Base-by-base conservation (phyloP, 805 yeast species). In the Saccharomycopsis sp. region DNA sequence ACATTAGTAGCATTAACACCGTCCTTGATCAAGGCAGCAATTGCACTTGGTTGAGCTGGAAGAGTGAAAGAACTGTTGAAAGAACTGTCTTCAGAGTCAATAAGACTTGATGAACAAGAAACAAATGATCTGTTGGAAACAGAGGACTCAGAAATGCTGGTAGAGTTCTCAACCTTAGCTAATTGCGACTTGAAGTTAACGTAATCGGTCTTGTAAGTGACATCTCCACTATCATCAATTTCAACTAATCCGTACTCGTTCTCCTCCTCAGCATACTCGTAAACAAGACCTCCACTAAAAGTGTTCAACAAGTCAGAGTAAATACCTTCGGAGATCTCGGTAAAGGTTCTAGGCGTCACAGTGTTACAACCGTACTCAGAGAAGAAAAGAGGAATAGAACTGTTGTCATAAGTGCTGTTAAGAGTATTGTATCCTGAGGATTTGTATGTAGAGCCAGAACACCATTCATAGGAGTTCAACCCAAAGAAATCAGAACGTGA, bases 391-490 rank as follows among this genome's bases (percentile, higher is more conserved):
- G 93, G 94, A 59, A 85, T 77, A 1, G 86, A 77, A 57, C 85
- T 77, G 70, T 85, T 81, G 50, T 75, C 65, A 68, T 81, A 81
- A 35, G 84, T 81, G 53, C 80, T 68, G 65, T 84, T 83, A 64
- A 89, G 75, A 17, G 69, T 68, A 52, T 75, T 80, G 71, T 87
- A 92, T 51, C 96, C 97, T 2, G 92, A 83, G 5, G 81, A 72
- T 19, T 72, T 62, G 85, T 87, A 89, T 15, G 66, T 61, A 41
- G 73, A 67, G 52, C 89, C 89, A 0, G 96, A 89, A 75, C 98
- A 94, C 98, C 98, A 93, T 62, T 90, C 87, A 72, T 94, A 94
- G 56, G 96, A 89, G 76, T 94, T 93, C 69, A 93, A 82, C 14
- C 97, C 99, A 71, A 87, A 91, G 77, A 93, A 91, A 70, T 93